Percentiles rank a stretch among this genome's conserved stretches.
phyloP scores from a whole-genome alignment of 768 basidiomycete species.

The Clitopilus passeckerianus region DNA sequence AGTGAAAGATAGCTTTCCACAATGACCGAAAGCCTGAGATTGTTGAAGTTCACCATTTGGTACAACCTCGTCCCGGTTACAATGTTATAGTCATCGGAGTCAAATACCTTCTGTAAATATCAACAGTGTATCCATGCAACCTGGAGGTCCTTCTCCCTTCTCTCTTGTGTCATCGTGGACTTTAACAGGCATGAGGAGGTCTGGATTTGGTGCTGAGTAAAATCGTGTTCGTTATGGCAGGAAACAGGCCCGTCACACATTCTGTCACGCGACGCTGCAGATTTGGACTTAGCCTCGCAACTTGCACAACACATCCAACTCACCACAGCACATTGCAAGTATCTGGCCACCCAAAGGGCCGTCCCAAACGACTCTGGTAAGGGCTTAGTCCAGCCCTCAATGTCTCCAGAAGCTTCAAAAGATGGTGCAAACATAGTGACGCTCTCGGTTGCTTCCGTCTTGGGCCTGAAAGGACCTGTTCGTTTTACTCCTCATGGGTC shows the following conservation, averaged over 20 bases:
- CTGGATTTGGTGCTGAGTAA: neutral
- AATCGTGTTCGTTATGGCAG: neutral
- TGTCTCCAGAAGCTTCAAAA: neutral
- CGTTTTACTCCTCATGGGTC: slow-evolving; percentile 65
- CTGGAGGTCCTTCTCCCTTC: too few relatives aligned
- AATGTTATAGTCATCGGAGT: too few relatives aligned
- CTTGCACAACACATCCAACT: neutral
- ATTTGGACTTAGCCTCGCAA: neutral
- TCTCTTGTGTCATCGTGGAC: too few relatives aligned
- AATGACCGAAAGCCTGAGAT: neutral
- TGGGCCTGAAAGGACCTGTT: slow-evolving; percentile 57
- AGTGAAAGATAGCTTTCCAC: slow-evolving; percentile 15
- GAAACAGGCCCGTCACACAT: neutral
- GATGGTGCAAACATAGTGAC: neutral
- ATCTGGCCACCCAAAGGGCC: neutral
- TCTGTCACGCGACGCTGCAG: neutral
- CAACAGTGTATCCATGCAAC: too few relatives aligned
- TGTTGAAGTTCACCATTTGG: neutral
- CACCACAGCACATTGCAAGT: neutral
- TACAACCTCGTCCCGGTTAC: too few relatives aligned
- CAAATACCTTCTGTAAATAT: too few relatives aligned
- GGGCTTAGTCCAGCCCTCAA: neutral
- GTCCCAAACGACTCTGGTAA: neutral
- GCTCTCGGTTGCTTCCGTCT: slow-evolving; percentile 43
- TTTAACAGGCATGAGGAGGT: neutral